phyloP scores from a whole-genome alignment of 2,329 filamentous ascomycete genomes.

The Biscogniauxia mediterranea region DNA sequence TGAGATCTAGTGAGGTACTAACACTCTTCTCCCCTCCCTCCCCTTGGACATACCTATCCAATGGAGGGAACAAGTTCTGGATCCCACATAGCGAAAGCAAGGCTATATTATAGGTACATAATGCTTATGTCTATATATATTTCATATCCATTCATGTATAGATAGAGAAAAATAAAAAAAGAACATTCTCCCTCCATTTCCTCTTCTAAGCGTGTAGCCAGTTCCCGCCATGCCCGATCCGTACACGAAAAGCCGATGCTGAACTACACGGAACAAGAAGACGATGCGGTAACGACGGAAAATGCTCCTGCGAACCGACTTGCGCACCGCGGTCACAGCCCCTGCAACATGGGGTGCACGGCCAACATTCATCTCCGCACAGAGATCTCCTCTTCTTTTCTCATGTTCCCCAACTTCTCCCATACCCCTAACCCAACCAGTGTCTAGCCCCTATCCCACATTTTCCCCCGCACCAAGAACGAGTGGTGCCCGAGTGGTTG shows the following conservation, averaged over 20 bases:
- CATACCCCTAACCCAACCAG: neutral
- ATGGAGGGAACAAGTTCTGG: no score
- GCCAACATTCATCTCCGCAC: neutral
- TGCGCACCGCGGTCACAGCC: neutral
- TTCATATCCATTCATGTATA: no score
- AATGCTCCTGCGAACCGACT: neutral
- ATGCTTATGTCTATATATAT: no score
- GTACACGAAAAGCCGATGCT: neutral
- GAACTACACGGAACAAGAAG: neutral
- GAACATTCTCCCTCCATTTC: no score
- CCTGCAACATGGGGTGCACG: neutral
- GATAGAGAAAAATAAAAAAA: no score
- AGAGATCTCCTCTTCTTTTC: neutral
- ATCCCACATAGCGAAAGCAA: no score
- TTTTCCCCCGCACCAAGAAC: neutral
- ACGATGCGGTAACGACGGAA: neutral
- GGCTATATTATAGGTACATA: no score
- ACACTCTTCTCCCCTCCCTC: no score
- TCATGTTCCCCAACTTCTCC: neutral
- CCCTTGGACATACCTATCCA: no score
- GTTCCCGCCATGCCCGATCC: neutral
- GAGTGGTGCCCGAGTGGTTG: neutral
- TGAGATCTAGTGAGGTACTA: no score
- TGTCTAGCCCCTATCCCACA: neutral
- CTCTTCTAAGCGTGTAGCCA: no score